Base-by-base conservation (phyloP, 208 protist genomes). In the Porcisia hertigi region DNA sequence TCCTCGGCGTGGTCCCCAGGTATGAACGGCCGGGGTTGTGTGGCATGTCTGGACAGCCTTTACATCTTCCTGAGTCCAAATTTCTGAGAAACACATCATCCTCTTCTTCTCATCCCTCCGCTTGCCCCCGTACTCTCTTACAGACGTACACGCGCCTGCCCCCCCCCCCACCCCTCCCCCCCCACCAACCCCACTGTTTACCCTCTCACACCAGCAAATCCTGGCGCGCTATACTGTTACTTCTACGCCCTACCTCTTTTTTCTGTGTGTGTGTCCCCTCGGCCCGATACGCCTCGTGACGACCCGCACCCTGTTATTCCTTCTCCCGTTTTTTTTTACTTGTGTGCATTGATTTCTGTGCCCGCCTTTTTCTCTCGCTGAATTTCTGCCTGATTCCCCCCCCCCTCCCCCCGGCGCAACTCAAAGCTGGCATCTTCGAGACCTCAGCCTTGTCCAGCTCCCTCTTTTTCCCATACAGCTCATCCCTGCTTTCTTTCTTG, bases 311-410 rank as follows among this genome's bases (percentile, higher is more conserved):
- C 30, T 30, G 30, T 30, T 30, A 30, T 30, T 30, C 30, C 57
- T 69, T 36, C 71, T 54, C 9, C 49, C 73, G 9, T 78, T 73
- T 70, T 64, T 75, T 55, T 25, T 65, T 71, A 36, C 54, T 70
- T 69, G 55, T 79, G 30, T 30, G 30, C 30, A 30, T 52, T 52
- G 47, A 52, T 12, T 12, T 52, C 47, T 52, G 8, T 52, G 5
- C 5, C 47, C 47, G 8, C 5, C 47, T 52, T 14, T 5, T 52
- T 52, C 11, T 14, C 8, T 12, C 5, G 5, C 47, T 12, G 47
- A 52, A 5, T 52, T 5, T 12, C 8, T 52, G 5, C 47, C 47
- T 52, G 47, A 52, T 5, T 14, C 47, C 5, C 5, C 11, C 47
- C 47, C 11, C 47, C 47, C 47, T 52, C 47, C 47, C 47, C 8